Base-by-base conservation (phyloP, 176 grass and related monocot genomes). In the Eleusine indica region DNA sequence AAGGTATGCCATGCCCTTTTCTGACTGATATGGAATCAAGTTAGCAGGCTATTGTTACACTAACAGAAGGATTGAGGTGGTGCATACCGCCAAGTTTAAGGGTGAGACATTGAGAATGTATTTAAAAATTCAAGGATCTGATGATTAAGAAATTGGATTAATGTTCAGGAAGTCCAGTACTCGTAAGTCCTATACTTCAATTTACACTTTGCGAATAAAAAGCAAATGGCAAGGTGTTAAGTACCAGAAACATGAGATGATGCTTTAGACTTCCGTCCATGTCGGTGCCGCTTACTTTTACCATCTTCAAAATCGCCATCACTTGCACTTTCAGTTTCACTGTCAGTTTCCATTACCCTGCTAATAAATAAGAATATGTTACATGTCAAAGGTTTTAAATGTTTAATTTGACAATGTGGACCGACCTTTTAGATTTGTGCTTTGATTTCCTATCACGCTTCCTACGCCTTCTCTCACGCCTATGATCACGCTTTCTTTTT, bases 361-460 rank as follows among this genome's bases (percentile, higher is more conserved):
- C 61, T 74, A 82, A 80, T 78, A 61, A 39, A 58, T 76, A 80
- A 79, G 40, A 9, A 80, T 61, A 81, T 38, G 49, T 84, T 77
- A 85, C 16, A 70, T 18, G 9, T 73, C 43, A 43, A 70, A 30
- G 74, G 38, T 54, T 62, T 41, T 5, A 61, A 83, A 82, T 61
- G 5, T 76, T 75, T 3, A 22, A 75, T 74, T 73, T 71, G 18
- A 75, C 1, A 80, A 74, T 81, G 53, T 17, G 15, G 75, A 38
- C 85, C 71, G 68, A 97, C 88, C 83, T 94, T 87, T 79, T 92
- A 25, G 74, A 82, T 82, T 89, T 99, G 54, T 83, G 89, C 44
- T 89, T 93, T 46, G 74, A 94, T 84, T 94, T 99, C 82, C 81
- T 99, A 52, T 96, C 97, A 82, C 83, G 93, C 77, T 74, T 94